Evolutionary conservation across 2,329 filamentous ascomycete genomes (phyloP).

Genomic region (Stemphylium beticola): DNA sequence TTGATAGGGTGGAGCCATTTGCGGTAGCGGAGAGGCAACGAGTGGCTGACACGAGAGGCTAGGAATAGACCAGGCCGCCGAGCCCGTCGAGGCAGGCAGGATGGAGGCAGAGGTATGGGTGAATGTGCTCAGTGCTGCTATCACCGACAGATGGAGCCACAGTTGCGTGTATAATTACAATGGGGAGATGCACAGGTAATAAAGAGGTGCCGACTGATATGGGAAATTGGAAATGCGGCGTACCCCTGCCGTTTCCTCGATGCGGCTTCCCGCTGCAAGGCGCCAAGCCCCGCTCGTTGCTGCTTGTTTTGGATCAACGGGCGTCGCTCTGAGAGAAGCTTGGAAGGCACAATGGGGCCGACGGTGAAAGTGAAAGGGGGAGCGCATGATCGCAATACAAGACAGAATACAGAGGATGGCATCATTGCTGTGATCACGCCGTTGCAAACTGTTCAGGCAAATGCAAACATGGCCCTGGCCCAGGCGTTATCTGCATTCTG

Average conservation of each 20-base stretch:
- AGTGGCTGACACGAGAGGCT: constrained; percentile 5
- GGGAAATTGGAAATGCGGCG: constrained; percentile 8
- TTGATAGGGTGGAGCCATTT: constrained; percentile 3
- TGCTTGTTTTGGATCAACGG: constrained; percentile 10
- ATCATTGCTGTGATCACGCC: too few species aligned
- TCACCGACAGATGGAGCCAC: too few species aligned
- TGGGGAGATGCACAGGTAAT: background rate
- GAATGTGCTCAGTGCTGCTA: too few species aligned
- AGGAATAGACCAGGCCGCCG: background rate
- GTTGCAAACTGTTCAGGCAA: background rate
- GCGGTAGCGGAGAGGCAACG: constrained; percentile 5
- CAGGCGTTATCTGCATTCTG: constrained; percentile 3
- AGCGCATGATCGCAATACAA: too few species aligned
- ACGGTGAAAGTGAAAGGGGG: too few species aligned
- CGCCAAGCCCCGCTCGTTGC: constrained; percentile 7
- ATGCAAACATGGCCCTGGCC: background rate
- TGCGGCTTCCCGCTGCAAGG: constrained; percentile 8
- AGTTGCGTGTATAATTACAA: too few species aligned
- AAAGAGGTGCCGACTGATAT: constrained; percentile 1
- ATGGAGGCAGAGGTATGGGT: too few species aligned
- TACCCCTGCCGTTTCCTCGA: background rate
- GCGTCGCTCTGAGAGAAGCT: background rate
- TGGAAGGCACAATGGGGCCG: background rate
- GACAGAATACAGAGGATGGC: background rate
- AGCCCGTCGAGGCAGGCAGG: too few species aligned